Base-by-base conservation (phyloP, 331 rosid genomes). In the Malus hybrid region DNA sequence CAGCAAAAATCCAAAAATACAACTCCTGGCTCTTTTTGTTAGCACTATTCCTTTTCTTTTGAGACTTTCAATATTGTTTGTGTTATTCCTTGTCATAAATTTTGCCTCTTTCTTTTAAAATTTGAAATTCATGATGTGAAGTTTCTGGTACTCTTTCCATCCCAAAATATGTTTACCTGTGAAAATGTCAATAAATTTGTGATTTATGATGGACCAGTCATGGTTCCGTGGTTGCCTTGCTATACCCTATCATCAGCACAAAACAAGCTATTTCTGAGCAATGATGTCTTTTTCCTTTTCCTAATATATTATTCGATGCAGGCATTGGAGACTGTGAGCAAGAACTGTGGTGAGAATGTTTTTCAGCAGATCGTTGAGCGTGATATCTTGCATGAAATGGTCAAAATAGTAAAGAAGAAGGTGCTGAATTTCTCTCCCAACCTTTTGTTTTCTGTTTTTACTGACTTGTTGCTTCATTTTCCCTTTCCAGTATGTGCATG, bases 371-470 rank as follows among this genome's bases (percentile, higher is more conserved):
- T 92, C 16, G 59, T 90, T 70, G 97, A 92, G 79, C 91, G 92
- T 70, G 94, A 92, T 73, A 85, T 94, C 83, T 83, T 92, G 68
- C 92, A 87, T 16, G 99, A 90, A 31, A 92, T 94, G 99, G 96
- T 94, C 73, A 92, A 90, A 87, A 92, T 92, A 68, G 99, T 90
- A 44, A 92, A 90, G 92, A 94, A 94, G 86, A 92, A 87, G 99
- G 99, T 94, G 83, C 14, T 54, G n/a, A 55, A 66, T 67, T 36
- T 19, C 67, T 68, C 63, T 71, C 6, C n/a, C 77, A 67, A 60
- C 16, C 71, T 76, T 36, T 42, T 50, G 20, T 56, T 67, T 27
- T 57, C 6, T 29, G 16, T 10, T 20, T 24, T 50, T 48, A 55
- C 36, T 73, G 56, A 22, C 24, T 36, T 36, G 24, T 57, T 29